Evolutionary conservation across 1,139 yeast species (phyloP), one percentile per base, ranked within the genome.

Genomic region (Sugiyamaella grinbergsii): DNA sequence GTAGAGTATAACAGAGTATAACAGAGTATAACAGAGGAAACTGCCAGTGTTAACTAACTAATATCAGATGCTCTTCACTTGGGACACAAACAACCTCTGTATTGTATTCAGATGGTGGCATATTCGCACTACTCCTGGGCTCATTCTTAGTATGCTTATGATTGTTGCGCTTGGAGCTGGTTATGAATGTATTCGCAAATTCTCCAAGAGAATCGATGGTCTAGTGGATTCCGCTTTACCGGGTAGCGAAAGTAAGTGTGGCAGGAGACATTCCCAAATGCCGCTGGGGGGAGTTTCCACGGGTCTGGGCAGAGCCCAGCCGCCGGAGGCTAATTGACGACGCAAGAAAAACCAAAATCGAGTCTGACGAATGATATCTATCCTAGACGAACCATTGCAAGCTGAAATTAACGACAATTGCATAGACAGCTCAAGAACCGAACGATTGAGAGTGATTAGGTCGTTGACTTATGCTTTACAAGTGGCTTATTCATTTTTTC

Each of bases 31-130:
- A n/a, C n/a, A n/a, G n/a, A n/a, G n/a, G n/a, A 19, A 34, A 15
- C 11, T 18, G 7, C 5, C 4, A 5, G 33, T 15, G 10, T 20
- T 19, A 15, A 10, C 41, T 39, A 33, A 37, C 42, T 28, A 13
- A 28, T 13, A 52, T 29, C 33, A 73, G 77, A 86, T 85, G 93
- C 62, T 84, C n/a, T 85, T 86, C 67, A 85, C 91, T 8, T 87
- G 95, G 94, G 80, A 82, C 59, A 83, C 86, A 72, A 73, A 78
- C 47, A 79, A 86, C 64, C 74, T 86, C 11, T 86, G 95, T 64
- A 78, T 86, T 13, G 78, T 86, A 10, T 85, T 83, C 67, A 69
- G 71, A 54, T 84, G 91, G 89, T 86, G 95, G 95, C 91, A 84
- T 58, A 77, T 86, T 45, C 74, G 72, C 43, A 76, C 82, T 1